Conservation (phyloP, 768 basidiomycete genomes). For the Solioccasus polychromus region DNA sequence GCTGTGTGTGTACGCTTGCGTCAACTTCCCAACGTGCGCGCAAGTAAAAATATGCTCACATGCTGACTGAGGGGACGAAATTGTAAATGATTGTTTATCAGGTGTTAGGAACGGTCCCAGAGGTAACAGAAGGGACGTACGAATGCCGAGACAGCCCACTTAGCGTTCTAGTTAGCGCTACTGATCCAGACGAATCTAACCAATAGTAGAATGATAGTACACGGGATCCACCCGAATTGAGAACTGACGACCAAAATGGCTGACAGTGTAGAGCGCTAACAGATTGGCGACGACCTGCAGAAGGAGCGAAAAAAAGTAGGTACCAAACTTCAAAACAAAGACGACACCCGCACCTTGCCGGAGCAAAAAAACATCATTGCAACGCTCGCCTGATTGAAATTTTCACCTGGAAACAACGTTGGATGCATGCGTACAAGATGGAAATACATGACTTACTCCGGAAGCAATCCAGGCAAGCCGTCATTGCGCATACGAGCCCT, state of each 20-base stretch:
- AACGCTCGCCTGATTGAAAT: slow-evolving; percentile 24
- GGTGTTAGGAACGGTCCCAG: not conserved
- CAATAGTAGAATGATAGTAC: slow-evolving; percentile 21
- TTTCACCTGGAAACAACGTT: slow-evolving; percentile 13
- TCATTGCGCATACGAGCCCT: slow-evolving; percentile 26
- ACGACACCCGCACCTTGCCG: slow-evolving; percentile 27
- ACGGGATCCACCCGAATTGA: slow-evolving; percentile 26
- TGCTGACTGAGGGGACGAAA: slow-evolving; percentile 25
- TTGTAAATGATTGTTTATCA: slow-evolving; percentile 29
- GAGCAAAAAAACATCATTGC: slow-evolving; percentile 33
- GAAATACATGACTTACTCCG: slow-evolving; percentile 15
- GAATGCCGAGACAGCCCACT: slow-evolving; percentile 24
- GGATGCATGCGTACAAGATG: not conserved
- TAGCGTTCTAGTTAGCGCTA: slow-evolving; percentile 7
- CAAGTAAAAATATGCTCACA: no score
- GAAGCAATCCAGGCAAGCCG: slow-evolving; percentile 33
- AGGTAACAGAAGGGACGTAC: slow-evolving; percentile 4
- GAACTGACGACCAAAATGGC: slow-evolving; percentile 23
- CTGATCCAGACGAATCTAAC: slow-evolving; percentile 30
- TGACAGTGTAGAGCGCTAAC: slow-evolving; percentile 24
- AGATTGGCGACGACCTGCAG: slow-evolving; percentile 24
- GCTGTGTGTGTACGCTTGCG: slow-evolving; percentile 11
- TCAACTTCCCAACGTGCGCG: not conserved
- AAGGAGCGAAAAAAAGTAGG: slow-evolving; percentile 30
- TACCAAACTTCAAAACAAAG: slow-evolving; percentile 26